Percentiles rank a stretch among this genome's conserved stretches.
phyloP scores from a whole-genome alignment of 768 basidiomycete species.

The Epithele typhae region DNA sequence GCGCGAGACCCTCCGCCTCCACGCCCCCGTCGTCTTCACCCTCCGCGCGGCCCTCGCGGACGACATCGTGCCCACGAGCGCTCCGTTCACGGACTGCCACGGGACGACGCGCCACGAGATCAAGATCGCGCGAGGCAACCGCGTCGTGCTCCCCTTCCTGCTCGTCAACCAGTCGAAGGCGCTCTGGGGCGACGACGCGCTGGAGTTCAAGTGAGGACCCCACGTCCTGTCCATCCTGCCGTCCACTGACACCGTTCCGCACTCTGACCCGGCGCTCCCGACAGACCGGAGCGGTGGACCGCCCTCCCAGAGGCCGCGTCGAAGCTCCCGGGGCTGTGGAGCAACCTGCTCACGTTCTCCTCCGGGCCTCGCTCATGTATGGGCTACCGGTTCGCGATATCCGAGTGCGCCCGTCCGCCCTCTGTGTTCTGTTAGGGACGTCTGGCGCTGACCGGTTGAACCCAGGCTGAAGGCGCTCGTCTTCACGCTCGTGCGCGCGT shows the following conservation, averaged over 20 bases:
- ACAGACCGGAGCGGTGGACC: constrained; percentile 63
- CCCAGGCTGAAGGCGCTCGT: constrained; percentile 27
- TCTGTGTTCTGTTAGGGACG: background rate
- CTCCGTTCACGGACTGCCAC: constrained; percentile 21
- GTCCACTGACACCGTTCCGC: too few relatives aligned
- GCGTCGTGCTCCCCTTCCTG: constrained; percentile 45
- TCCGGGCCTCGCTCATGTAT: constrained; percentile 64
- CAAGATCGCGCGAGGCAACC: constrained; percentile 23
- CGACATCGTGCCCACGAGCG: constrained; percentile 47
- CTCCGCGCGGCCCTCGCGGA: constrained; percentile 41
- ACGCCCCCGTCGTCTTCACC: constrained; percentile 45
- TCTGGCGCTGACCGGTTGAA: background rate
- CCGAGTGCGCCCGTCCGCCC: constrained; percentile 40
- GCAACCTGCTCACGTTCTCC: constrained; percentile 55
- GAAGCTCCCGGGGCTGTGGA: constrained; percentile 55
- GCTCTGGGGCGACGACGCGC: constrained; percentile 61
- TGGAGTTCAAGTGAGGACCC: constrained; percentile 54
- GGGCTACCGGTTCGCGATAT: constrained; percentile 58
- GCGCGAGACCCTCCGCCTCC: constrained; percentile 52
- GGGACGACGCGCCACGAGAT: constrained; percentile 13
- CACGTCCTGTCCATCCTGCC: too few relatives aligned
- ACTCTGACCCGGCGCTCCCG: background rate
- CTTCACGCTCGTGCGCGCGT: constrained; percentile 26
- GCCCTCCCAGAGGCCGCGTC: constrained; percentile 37
- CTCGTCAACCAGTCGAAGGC: constrained; percentile 45